Evolutionary conservation across 106 monocot genomes (phyloP), one percentile per base, ranked within the genome.

Genomic region (Dendrobium officinale): DNA sequence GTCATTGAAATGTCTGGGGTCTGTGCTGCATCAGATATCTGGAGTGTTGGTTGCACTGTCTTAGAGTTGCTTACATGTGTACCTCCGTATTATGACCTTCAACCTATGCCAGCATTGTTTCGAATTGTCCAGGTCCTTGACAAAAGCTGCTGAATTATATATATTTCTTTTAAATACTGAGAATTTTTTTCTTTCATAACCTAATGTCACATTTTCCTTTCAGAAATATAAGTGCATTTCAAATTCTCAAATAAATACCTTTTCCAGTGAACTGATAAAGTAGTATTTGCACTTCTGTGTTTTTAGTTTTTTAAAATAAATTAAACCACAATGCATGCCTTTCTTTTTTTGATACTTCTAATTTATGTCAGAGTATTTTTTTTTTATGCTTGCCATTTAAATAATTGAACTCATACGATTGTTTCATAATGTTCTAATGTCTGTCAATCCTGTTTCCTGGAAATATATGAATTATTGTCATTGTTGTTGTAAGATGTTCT

Each of bases 1-100:
- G 97, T 98, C 29, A 98, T 98, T 84, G 97, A 94, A 79, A 92
- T 98, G 97, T 92, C 97, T 82, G 97, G 97, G 55, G 97, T 98
- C 55, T 94, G 92, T 84, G 97, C 97, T 84, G 97, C 97, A 83
- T 98, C 97, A 79, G 97, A 98, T 79, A 94, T 98, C 78, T 98
- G 97, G 97, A 98, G 97, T 85, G 97, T 98, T 87, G 97, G 97
- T 19, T 97, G 97, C 86, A 98, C 97, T 66, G 94, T 98, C 15
- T 94, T 98, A 67, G 97, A 98, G 81, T 80, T 98, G 78, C 90
- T 98, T 70, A 98, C 97, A 49, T 98, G 97, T 84, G 97, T 92
- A 42, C 97, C 97, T 4, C 97, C 97, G 73, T 98, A 98, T 86
- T 98, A 98, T 84, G 97, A 98, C 86, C 92, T 98, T 22, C 97